Evolutionary conservation across 208 protist species (phyloP).

Genomic region (Histomonas meleagridis): DNA sequence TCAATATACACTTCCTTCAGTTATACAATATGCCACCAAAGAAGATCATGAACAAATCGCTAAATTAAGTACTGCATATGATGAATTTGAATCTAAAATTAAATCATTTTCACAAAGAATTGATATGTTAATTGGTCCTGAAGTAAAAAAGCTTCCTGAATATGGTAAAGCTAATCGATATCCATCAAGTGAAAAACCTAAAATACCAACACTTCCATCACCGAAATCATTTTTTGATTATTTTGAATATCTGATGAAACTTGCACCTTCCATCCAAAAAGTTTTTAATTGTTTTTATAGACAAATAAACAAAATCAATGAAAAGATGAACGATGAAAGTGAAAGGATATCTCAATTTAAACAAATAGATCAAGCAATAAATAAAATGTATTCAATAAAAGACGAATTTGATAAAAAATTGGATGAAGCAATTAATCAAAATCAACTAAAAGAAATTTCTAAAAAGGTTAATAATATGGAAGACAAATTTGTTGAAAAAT

Average conservation of each 20-base stretch:
- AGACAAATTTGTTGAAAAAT: too few relatives aligned
- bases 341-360: too few relatives aligned
- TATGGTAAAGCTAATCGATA: background rate
- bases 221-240: background rate
- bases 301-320: too few relatives aligned
- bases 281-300: background rate
- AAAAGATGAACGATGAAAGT: too few relatives aligned
- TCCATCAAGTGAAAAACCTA: background rate
- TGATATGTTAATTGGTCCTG: background rate
- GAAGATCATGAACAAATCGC: background rate
- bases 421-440: too few relatives aligned
- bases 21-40: background rate
- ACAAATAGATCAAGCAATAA: too few relatives aligned
- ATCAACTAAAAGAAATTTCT: too few relatives aligned
- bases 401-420: too few relatives aligned
- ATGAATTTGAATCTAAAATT: background rate
- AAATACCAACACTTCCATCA: background rate
- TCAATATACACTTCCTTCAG: background rate
- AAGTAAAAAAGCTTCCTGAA: background rate
- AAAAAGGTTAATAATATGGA: too few relatives aligned
- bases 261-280: background rate
- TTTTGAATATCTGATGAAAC: conserved; percentile 5
- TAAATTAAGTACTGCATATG: background rate
- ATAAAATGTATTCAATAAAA: too few relatives aligned
- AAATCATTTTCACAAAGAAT: too few relatives aligned